Percentiles rank a stretch among this genome's conserved stretches.
Evolutionary conservation across 2,329 filamentous ascomycete species (phyloP).

Genomic region (Colletotrichum tropicicola): DNA sequence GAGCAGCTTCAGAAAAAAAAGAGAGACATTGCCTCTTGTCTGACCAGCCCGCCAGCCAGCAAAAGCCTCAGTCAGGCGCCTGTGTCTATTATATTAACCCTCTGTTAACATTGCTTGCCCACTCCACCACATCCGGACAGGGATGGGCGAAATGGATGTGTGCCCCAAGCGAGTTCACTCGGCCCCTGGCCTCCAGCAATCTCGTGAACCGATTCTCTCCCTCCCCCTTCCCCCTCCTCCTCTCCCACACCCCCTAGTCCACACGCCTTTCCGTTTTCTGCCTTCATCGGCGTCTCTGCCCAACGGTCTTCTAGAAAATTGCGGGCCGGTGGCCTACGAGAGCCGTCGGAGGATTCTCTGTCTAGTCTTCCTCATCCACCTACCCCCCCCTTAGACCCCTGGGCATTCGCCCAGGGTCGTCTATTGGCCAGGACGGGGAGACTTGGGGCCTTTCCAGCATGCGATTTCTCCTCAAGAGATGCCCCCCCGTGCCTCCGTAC

Average conservation of each 20-base stretch:
- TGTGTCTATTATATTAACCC: slow-evolving; percentile 32
- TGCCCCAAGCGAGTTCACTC: slow-evolving; percentile 44
- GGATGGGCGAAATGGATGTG: slow-evolving; percentile 24
- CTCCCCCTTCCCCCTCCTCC: slow-evolving; percentile 30
- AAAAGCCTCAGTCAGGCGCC: slow-evolving; percentile 30
- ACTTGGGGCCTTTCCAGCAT: slow-evolving; percentile 28
- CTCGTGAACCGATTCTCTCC: slow-evolving; percentile 55
- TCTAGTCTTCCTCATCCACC: slow-evolving; percentile 51
- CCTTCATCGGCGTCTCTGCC: slow-evolving; percentile 49
- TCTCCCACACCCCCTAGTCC: slow-evolving; percentile 33
- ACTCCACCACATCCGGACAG: slow-evolving; percentile 29
- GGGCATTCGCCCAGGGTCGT: not conserved
- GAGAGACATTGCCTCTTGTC: slow-evolving; percentile 22
- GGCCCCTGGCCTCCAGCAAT: slow-evolving; percentile 50
- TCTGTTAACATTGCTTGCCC: slow-evolving; percentile 29
- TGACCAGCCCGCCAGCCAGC: slow-evolving; percentile 21
- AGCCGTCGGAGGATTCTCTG: slow-evolving; percentile 56
- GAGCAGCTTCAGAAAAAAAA: not conserved
- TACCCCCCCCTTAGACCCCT: slow-evolving; percentile 35
- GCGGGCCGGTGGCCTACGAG: slow-evolving; percentile 49
- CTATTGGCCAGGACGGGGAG: slow-evolving; percentile 37
- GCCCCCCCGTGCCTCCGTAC: slow-evolving; percentile 37
- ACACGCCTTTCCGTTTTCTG: slow-evolving; percentile 50
- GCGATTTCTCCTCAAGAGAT: slow-evolving; percentile 29
- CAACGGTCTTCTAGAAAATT: slow-evolving; percentile 58